Percentiles rank a stretch among this genome's conserved stretches.
Evolutionary conservation across 2,329 filamentous ascomycete species (phyloP).

Genomic region (Sclerotinia borealis): DNA sequence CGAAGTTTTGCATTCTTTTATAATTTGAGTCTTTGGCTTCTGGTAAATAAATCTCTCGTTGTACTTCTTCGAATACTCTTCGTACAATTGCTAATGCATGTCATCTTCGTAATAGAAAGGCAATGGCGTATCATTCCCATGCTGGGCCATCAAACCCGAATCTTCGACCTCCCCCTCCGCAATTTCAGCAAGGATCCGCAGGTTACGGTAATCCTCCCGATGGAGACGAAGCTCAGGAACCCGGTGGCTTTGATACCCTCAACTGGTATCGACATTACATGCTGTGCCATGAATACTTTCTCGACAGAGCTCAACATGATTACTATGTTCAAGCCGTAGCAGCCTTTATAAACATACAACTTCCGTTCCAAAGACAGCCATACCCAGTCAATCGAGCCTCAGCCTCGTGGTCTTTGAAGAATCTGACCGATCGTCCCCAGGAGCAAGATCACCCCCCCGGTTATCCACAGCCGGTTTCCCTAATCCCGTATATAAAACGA

Average conservation of each 20-base stretch:
- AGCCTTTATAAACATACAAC: conserved; percentile 82
- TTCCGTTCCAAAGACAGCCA: conserved; percentile 70
- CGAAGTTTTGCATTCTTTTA: background rate
- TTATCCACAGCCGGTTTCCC: conserved; percentile 46
- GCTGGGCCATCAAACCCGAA: conserved; percentile 10
- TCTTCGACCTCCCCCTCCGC: conserved; percentile 1
- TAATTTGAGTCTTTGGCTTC: background rate
- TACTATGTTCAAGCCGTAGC: conserved; percentile 79
- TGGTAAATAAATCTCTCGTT: background rate
- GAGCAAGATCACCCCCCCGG: conserved; percentile 19
- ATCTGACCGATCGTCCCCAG: conserved; percentile 30
- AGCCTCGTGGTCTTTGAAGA: conserved; percentile 34
- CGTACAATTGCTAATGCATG: background rate
- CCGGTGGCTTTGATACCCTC: conserved; percentile 63
- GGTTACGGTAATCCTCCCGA: background rate
- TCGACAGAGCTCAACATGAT: conserved; percentile 84
- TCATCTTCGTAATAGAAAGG: conserved; percentile 7
- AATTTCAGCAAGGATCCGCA: background rate
- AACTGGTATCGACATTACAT: conserved; percentile 91
- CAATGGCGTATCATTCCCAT: conserved; percentile 13
- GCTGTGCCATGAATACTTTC: conserved; percentile 83
- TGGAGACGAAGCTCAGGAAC: background rate
- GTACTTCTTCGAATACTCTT: background rate
- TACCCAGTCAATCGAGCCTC: conserved; percentile 38
- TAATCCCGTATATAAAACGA: conserved; percentile 85